phyloP scores from a whole-genome alignment of 345 rosid genomes.

The Angophora floribunda region DNA sequence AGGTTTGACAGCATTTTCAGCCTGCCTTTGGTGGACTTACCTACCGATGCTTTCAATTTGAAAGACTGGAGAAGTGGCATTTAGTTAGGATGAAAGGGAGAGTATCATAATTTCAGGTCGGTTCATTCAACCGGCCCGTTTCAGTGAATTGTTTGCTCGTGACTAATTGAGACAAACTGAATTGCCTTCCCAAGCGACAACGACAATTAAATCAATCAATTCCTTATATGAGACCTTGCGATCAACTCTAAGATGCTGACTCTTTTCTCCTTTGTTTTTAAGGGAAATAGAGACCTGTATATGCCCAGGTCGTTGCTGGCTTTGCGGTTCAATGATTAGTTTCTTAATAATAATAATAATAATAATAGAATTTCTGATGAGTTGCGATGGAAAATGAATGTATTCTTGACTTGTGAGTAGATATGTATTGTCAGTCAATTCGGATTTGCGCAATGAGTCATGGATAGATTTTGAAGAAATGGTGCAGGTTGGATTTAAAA shows the following conservation, averaged over 20 bases:
- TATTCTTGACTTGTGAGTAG: neutral
- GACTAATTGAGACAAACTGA: neutral
- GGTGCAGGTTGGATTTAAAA: neutral
- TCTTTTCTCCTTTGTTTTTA: no score
- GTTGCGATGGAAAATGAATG: neutral
- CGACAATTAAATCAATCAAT: neutral
- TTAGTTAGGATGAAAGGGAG: neutral
- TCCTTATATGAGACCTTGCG: neutral
- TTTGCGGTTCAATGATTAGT: no score
- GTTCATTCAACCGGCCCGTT: neutral
- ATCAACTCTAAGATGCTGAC: neutral
- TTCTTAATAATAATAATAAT: no score
- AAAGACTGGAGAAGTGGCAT: neutral
- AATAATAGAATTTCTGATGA: neutral
- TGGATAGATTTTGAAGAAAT: neutral
- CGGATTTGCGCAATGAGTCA: neutral
- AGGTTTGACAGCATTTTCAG: no score
- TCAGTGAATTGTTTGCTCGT: neutral
- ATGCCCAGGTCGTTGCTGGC: no score
- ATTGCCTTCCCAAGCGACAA: neutral
- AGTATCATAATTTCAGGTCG: neutral
- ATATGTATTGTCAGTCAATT: neutral
- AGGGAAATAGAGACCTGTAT: no score
- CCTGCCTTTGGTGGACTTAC: no score
- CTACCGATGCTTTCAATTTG: no score